Conservation (phyloP, 257 asterid genomes). For the Cinchona pubescens region DNA sequence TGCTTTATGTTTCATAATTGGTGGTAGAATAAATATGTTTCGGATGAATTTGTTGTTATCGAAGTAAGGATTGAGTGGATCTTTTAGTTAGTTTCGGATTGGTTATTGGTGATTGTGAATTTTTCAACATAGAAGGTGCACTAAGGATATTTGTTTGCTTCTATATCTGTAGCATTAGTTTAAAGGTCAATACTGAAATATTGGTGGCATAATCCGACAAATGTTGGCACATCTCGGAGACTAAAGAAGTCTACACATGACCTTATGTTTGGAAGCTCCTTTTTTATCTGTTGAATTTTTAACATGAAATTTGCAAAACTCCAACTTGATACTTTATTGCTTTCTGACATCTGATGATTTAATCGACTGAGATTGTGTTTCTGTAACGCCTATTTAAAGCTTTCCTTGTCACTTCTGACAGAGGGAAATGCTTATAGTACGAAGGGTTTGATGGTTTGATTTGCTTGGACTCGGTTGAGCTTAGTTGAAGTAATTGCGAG, state of each 20-base stretch:
- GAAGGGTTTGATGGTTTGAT: conserved; percentile 14
- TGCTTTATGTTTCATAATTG: not conserved
- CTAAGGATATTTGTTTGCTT: not conserved
- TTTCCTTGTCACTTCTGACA: conserved; percentile 28
- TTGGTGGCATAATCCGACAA: not conserved
- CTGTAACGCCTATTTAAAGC: conserved; percentile 19
- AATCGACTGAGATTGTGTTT: not conserved
- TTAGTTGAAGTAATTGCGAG: conserved; percentile 29
- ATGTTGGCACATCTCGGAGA: not conserved
- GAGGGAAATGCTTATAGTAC: conserved; percentile 28
- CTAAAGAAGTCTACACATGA: no score
- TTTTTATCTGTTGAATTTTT: no score
- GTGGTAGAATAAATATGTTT: no score
- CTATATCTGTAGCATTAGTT: not conserved
- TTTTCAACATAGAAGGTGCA: no score
- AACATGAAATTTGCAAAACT: not conserved
- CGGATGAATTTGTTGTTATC: no score
- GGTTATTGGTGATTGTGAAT: not conserved
- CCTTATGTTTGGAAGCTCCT: not conserved
- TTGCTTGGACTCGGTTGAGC: conserved; percentile 19
- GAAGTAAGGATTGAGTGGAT: not conserved
- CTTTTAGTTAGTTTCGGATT: not conserved
- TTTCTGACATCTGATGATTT: not conserved
- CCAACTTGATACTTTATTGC: not conserved
- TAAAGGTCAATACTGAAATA: not conserved